These are phyloP conservation scores for Entomortierella chlamydospora DNA, from an alignment of 192 early-diverging fungal genomes.

Conservation along the genomic window DNA sequence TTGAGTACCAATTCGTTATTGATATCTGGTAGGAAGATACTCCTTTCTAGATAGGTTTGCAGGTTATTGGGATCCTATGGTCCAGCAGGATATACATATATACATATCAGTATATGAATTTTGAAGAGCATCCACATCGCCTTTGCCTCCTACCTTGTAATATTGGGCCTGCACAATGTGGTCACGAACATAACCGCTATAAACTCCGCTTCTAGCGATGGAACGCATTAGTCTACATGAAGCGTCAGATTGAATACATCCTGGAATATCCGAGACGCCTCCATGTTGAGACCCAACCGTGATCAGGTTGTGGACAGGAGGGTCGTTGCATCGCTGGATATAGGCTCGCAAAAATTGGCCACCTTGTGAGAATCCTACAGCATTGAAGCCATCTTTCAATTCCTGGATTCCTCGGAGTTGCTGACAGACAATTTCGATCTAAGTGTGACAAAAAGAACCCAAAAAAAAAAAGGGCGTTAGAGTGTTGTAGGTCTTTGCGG, in stretches of 20 bases:
- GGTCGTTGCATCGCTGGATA: constrained; percentile 83
- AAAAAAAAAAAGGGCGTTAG: neutral
- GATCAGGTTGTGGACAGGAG: constrained; percentile 80
- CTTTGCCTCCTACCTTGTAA: constrained; percentile 69
- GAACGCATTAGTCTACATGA: constrained; percentile 80
- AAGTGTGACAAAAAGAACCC: neutral
- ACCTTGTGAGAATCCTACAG: constrained; percentile 91
- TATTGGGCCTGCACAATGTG: constrained; percentile 96
- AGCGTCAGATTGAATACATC: constrained; percentile 67
- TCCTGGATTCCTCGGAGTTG: constrained; percentile 68
- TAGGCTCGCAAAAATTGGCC: constrained; percentile 73
- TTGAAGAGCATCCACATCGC: neutral
- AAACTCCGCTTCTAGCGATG: constrained; percentile 85
- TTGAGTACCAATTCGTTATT: constrained; percentile 79
- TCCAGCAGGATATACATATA: too few relatives aligned
- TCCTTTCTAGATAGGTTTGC: constrained; percentile 77
- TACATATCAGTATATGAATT: too few relatives aligned
- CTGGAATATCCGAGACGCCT: constrained; percentile 83
- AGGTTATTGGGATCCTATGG: constrained; percentile 63
- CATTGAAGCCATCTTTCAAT: constrained; percentile 84
- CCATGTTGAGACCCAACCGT: constrained; percentile 90
- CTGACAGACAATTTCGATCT: constrained; percentile 82
- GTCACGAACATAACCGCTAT: constrained; percentile 85
- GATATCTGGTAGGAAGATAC: constrained; percentile 88
- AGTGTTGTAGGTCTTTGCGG: too few relatives aligned